These are phyloP conservation scores for Penicillium sp. DNA, from an alignment of 2,329 filamentous ascomycete genomes.

Conservation along the genomic window DNA sequence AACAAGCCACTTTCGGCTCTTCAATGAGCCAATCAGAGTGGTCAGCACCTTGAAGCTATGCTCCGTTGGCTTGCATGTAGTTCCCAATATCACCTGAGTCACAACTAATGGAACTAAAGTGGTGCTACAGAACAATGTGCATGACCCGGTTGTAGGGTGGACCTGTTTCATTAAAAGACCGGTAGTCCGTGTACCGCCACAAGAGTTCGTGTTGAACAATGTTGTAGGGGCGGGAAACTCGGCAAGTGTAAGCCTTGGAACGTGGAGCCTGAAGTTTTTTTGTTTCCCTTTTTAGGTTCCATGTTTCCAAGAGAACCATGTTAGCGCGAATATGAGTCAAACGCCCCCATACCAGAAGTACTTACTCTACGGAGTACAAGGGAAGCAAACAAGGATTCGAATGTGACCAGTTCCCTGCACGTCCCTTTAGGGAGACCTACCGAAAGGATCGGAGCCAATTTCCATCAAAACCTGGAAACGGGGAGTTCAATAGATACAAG, in stretches of 20 bases:
- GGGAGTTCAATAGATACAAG: not conserved
- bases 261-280: conserved; percentile 15
- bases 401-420: conserved; percentile 20
- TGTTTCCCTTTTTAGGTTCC: not conserved
- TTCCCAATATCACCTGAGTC: conserved; percentile 17
- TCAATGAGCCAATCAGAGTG: conserved; percentile 9
- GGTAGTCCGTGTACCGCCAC: conserved; percentile 16
- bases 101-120: not conserved
- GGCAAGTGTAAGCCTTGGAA: conserved; percentile 22
- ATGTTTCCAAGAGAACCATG: conserved; percentile 1
- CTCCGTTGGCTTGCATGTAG: conserved; percentile 17
- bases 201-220: conserved; percentile 11
- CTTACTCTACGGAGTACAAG: too few species aligned
- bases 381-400: conserved; percentile 7
- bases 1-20: conserved; percentile 5
- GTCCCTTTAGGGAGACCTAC: not conserved
- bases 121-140: conserved; percentile 7
- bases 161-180: conserved; percentile 16
- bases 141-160: conserved; percentile 17
- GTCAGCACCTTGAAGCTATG: conserved; percentile 10
- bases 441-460: not conserved
- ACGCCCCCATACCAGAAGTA: not conserved
- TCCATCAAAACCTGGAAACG: not conserved
- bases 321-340: not conserved
- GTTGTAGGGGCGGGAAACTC: conserved; percentile 21